phyloP scores from a whole-genome alignment of 306 rosid species.

The Ammopiptanthus mongolicus region DNA sequence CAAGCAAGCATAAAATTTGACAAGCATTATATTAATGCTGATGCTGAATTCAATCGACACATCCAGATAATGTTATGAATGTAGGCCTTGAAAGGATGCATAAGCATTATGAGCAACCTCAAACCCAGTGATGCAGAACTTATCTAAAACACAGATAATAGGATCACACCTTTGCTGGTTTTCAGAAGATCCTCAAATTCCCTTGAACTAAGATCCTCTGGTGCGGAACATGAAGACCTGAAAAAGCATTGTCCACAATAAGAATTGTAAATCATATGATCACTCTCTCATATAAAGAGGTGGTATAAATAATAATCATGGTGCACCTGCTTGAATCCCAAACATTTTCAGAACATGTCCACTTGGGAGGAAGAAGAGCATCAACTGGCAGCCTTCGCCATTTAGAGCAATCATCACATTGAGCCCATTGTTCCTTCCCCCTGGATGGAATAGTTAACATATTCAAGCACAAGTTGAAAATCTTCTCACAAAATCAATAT shows the following conservation, averaged over 20 bases:
- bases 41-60: not conserved
- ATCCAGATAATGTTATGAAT: slow-evolving; percentile 4
- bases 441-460: slow-evolving; percentile 35
- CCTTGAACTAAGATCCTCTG: slow-evolving; percentile 62
- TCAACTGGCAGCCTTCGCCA: slow-evolving; percentile 88
- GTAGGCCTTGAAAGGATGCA: not conserved
- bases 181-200: slow-evolving; percentile 68
- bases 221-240: slow-evolving; percentile 68
- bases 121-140: not conserved
- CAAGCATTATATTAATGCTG: not conserved
- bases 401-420: slow-evolving; percentile 89
- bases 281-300: slow-evolving; percentile 12
- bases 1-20: not conserved
- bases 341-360: slow-evolving; percentile 79
- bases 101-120: not conserved
- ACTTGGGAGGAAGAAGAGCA: slow-evolving; percentile 90
- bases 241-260: slow-evolving; percentile 14
- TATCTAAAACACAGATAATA: not conserved
- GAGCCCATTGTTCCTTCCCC: slow-evolving; percentile 89
- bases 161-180: slow-evolving; percentile 59
- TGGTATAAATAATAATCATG: not conserved
- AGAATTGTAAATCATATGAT: slow-evolving; percentile 11
- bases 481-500: not conserved
- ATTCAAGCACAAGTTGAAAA: slow-evolving; percentile 30
- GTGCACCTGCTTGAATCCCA: slow-evolving; percentile 83